Conservation (phyloP, 495 filamentous ascomycete species). For the Talaromyces proteolyticus region DNA sequence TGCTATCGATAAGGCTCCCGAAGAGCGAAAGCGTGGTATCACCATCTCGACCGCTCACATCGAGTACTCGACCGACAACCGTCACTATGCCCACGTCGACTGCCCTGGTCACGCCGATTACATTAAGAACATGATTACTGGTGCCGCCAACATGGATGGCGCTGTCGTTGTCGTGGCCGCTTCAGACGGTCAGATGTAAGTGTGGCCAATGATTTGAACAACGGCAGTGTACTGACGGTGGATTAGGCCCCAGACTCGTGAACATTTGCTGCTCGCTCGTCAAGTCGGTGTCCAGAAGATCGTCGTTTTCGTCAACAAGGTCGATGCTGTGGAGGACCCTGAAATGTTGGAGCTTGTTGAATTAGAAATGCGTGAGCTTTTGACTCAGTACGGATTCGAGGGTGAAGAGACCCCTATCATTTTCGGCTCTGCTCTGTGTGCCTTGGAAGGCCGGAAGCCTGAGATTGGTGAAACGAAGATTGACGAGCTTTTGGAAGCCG, state of each 20-base stretch:
- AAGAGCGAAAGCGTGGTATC: slow-evolving; percentile 99
- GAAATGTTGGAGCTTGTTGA: slow-evolving; percentile 99
- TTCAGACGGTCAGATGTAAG: slow-evolving; percentile 94
- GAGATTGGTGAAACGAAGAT: slow-evolving; percentile 85
- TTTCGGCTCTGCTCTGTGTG: slow-evolving; percentile 92
- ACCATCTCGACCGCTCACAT: slow-evolving; percentile 98
- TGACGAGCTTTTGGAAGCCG: slow-evolving; percentile 79
- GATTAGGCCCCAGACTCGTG: slow-evolving; percentile 88
- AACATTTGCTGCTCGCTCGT: slow-evolving; percentile 94
- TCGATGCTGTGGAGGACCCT: slow-evolving; percentile 90
- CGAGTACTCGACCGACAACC: slow-evolving; percentile 85
- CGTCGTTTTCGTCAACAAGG: slow-evolving; percentile 99
- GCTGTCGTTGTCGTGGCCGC: slow-evolving; percentile 98
- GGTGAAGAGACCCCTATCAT: slow-evolving; percentile 96
- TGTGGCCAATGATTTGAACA: slow-evolving; percentile 8
- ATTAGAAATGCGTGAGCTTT: slow-evolving; percentile 99
- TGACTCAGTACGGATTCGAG: slow-evolving; percentile 89
- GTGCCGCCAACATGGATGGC: slow-evolving; percentile 95
- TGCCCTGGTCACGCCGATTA: slow-evolving; percentile 99
- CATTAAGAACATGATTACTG: slow-evolving; percentile 99
- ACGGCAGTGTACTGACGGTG: slow-evolving; percentile 15
- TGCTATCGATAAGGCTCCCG: slow-evolving; percentile 96
- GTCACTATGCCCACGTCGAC: slow-evolving; percentile 99
- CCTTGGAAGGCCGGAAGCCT: slow-evolving; percentile 78
- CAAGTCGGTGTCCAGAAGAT: slow-evolving; percentile 97